Base-by-base conservation (phyloP, 257 asterid species). In the Primulina huaijiensis region DNA sequence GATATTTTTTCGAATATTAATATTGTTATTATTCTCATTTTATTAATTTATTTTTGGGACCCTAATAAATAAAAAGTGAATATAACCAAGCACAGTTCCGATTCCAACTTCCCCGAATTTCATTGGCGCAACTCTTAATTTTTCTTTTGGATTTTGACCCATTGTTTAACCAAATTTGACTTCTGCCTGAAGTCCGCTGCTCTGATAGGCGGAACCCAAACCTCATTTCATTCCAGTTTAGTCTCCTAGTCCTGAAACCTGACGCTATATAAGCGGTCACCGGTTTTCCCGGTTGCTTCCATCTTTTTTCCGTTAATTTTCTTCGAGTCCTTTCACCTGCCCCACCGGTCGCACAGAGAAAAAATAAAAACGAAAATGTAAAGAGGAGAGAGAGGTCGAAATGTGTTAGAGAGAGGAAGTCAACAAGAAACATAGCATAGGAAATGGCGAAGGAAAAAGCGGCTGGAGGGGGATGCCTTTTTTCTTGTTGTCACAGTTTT, bases 361-460 rank as follows among this genome's bases (percentile, higher is more conserved):
- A 9, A 43, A 50, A 14, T 12, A 50, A 16, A 50, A 50, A 50
- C 5, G 20, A 50, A 50, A 50, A 50, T 16, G 20, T 8, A 14
- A 50, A 50, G 57, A 66, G 74, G 75, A 70, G 68, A 68, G 30
- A 29, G 25, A 67, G 66, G 72, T 67, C 5, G 57, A 50, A 16
- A 50, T 50, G 57, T 8, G 20, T 50, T 50, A 70, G 79, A 30
- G 80, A 74, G 74, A 72, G 82, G 65, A 23, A 72, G 67, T 67
- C 60, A 75, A 72, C 69, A 67, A 79, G 61, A 67, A 64, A 70
- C 70, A 67, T 1, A 46, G 72, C 95, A 86, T 82, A 86, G 98
- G 88, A 89, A 86, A 89, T 83, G 90, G 93, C 84, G 91, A 85
- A 80, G 82, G 79, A 71, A 67, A 69, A 56, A 76, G 78, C 75